Conservation (phyloP, 2,329 filamentous ascomycete genomes). For the Myriosclerotinia scirpicola region DNA sequence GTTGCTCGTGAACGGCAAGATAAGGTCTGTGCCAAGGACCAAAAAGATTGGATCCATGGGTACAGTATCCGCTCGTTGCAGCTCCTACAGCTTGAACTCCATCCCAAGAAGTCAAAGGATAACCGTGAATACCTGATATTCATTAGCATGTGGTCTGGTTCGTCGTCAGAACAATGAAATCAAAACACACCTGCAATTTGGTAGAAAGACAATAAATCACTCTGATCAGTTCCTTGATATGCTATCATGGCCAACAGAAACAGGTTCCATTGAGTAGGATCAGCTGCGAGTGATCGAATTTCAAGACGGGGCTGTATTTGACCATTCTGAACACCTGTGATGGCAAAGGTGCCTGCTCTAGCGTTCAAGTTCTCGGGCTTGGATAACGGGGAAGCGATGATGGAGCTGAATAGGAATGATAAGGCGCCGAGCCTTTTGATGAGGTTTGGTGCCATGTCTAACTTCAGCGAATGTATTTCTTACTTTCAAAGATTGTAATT, state of each 20-base stretch:
- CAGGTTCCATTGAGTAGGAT: conserved; percentile 66
- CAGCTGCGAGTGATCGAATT: conserved; percentile 62
- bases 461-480: not conserved
- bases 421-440: conserved; percentile 8
- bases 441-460: not conserved
- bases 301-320: conserved; percentile 54
- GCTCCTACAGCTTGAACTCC: conserved; percentile 6
- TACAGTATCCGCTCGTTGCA: conserved; percentile 79
- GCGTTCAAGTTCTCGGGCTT: not conserved
- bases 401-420: not conserved
- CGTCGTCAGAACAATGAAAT: not conserved
- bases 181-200: conserved; percentile 63
- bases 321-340: conserved; percentile 17
- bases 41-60: conserved; percentile 72
- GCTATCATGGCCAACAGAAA: conserved; percentile 68
- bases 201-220: conserved; percentile 71
- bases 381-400: conserved; percentile 8
- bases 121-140: conserved; percentile 19
- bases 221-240: conserved; percentile 65
- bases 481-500: not conserved
- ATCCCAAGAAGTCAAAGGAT: conserved; percentile 40
- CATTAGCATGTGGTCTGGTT: not conserved
- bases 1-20: conserved; percentile 59
- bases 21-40: conserved; percentile 83
- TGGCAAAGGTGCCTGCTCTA: conserved; percentile 15